Evolutionary conservation across 495 filamentous ascomycete genomes (phyloP), one percentile per base, ranked within the genome.

Genomic region (Penicillium taxi): DNA sequence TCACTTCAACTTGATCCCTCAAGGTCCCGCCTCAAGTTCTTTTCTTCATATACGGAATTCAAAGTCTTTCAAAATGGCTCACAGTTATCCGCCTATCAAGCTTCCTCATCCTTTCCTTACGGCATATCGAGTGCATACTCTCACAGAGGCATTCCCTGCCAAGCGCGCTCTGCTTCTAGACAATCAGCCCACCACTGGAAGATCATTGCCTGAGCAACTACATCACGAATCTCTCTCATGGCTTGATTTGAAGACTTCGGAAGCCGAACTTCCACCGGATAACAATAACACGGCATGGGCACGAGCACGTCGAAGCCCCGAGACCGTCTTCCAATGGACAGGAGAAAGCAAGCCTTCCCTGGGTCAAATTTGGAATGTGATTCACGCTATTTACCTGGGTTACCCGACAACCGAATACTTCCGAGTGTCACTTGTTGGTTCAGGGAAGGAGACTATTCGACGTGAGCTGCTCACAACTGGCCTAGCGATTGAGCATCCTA

Each of bases 321-420:
- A 49, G 16, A 63, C 56, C 2, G 47, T 48, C 5, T 56, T 73
- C 32, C 38, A 62, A 39, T 73, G 69, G 69, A 47, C 55, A 1
- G n/a, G n/a, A n/a, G 45, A 42, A 5, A 18, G 39, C 8, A 45
- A 66, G 1, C 74, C 77, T 8, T 70, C 73, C 0, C 46, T 75
- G 15, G 76, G 59, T 5, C 77, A 81, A 44, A 63, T 78, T 25
- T 82, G 78, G 78, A 70, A 79, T 11, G 49, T 75, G 24, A 47
- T 77, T 17, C 79, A 82, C 50, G 69, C 74, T 15, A 57, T 75
- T 26, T 76, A 76, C 56, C 70, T 75, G 14, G 47, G 72, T 6
- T 65, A 73, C 14, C 73, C 72, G 0, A 48, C 59, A 21, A 55
- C 67, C 12, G 78, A 81, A 47, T 66, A 63, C 17, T 63, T 81